phyloP scores from a whole-genome alignment of 306 rosid genomes.

The Vicia villosa region DNA sequence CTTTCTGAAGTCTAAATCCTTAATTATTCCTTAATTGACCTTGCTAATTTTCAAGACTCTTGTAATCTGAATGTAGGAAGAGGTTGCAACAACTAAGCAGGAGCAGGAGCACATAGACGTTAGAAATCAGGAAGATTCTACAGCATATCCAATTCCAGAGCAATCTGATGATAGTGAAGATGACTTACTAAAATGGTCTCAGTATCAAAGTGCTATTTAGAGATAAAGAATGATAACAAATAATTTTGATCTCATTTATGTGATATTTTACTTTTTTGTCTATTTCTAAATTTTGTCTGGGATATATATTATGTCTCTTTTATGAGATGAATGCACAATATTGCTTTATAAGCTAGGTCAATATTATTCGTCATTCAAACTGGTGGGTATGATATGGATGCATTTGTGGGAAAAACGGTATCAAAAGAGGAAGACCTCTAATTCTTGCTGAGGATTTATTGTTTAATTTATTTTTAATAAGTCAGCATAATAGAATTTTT shows the following conservation, averaged over 20 bases:
- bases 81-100: constrained; percentile 38
- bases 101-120: constrained; percentile 38
- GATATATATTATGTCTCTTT: constrained; percentile 1
- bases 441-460: too few species aligned
- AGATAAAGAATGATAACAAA: constrained; percentile 3
- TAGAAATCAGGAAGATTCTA: constrained; percentile 48
- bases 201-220: constrained; percentile 45
- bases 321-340: background rate
- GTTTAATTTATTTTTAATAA: too few species aligned
- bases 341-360: background rate
- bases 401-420: too few species aligned
- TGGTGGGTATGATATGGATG: too few species aligned
- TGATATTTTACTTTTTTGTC: background rate
- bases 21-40: background rate
- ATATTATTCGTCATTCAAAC: background rate
- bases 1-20: background rate
- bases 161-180: constrained; percentile 59
- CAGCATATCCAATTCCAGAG: constrained; percentile 47
- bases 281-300: background rate
- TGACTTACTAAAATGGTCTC: constrained; percentile 41
- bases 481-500: too few species aligned
- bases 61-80: constrained; percentile 50
- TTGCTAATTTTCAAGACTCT: constrained; percentile 10
- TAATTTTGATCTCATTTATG: background rate
- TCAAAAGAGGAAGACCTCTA: too few species aligned